Conservation (phyloP, 2,329 filamentous ascomycete genomes). For the Claviceps sp. region DNA sequence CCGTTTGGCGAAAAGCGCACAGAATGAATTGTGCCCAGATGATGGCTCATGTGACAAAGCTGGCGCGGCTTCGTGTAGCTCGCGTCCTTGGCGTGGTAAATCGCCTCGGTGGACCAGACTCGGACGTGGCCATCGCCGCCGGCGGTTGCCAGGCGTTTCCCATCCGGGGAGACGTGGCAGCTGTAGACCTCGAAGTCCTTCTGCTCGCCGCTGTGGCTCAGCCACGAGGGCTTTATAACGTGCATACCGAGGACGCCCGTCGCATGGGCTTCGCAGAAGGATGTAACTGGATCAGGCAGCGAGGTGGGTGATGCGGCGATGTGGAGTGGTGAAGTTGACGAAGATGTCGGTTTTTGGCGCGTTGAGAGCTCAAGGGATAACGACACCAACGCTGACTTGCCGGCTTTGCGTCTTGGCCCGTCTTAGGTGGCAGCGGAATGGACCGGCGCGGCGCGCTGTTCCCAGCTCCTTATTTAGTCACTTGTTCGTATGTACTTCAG, state of each 20-base stretch:
- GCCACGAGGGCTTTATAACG: slow-evolving; percentile 90
- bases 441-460: background rate
- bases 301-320: background rate
- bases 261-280: slow-evolving; percentile 5
- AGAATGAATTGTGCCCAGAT: slow-evolving; percentile 92
- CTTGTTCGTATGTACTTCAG: no score
- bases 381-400: background rate
- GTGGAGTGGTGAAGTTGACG: background rate
- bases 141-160: slow-evolving; percentile 79
- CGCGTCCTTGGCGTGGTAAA: slow-evolving; percentile 64
- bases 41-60: slow-evolving; percentile 95
- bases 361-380: background rate
- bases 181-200: slow-evolving; percentile 98
- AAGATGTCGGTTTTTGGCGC: background rate
- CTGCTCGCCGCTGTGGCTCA: slow-evolving; percentile 91
- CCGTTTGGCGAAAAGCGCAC: slow-evolving; percentile 94
- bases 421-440: background rate
- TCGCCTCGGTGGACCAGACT: slow-evolving; percentile 93
- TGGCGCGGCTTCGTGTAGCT: slow-evolving; percentile 71
- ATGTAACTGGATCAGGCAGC: background rate
- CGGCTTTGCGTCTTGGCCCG: background rate
- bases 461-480: background rate
- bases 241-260: slow-evolving; percentile 40
- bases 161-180: slow-evolving; percentile 93
- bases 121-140: slow-evolving; percentile 96